Percentiles rank a stretch among this genome's conserved stretches.
Conservation (phyloP, 129 eudicot species). For the Centella asiatica region DNA sequence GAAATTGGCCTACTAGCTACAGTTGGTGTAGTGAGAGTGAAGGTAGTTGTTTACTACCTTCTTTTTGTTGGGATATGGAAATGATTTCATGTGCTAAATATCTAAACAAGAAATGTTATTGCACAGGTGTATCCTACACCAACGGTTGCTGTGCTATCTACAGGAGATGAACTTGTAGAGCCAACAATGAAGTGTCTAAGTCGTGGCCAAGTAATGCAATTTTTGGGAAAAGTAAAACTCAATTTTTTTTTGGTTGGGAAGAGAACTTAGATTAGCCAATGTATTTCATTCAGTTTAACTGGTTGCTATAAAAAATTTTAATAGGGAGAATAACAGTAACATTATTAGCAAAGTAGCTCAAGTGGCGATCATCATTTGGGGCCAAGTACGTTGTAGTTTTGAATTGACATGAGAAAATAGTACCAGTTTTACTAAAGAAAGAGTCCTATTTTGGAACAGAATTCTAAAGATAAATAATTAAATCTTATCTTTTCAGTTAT, state of each 20-base stretch:
- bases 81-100: neutral
- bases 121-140: constrained; percentile 78
- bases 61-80: neutral
- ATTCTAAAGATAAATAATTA: neutral
- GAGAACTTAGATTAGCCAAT: no score
- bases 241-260: no score
- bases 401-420: no score
- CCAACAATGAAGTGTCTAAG: constrained; percentile 48
- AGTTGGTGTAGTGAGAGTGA: constrained; percentile 58
- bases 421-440: neutral
- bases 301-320: no score
- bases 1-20: constrained; percentile 96
- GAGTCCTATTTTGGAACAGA: neutral
- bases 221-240: neutral
- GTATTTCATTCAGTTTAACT: neutral
- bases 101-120: constrained; percentile 10
- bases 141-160: constrained; percentile 74
- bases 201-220: constrained; percentile 75
- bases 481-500: neutral
- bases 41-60: constrained; percentile 32
- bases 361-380: neutral
- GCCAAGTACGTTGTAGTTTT: no score
- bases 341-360: neutral
- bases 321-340: no score
- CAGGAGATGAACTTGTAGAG: constrained; percentile 96